Conservation (phyloP, 129 eudicot genomes). For the Pseudognaphalium luteoalbum region DNA sequence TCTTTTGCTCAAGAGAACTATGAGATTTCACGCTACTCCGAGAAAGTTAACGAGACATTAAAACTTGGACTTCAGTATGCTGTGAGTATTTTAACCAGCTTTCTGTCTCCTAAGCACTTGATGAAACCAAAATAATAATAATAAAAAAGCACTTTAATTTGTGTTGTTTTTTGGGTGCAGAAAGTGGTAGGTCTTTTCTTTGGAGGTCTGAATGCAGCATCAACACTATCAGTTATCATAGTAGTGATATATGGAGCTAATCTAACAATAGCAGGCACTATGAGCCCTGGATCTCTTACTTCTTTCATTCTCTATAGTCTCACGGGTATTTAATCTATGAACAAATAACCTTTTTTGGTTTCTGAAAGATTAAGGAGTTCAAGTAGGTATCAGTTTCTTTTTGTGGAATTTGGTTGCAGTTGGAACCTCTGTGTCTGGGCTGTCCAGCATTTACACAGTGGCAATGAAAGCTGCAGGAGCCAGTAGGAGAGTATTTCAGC, state of each 20-base stretch:
- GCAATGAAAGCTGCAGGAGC: slow-evolving; percentile 99
- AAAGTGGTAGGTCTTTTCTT: slow-evolving; percentile 76
- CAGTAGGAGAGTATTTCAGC: slow-evolving; percentile 91
- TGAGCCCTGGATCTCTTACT: slow-evolving; percentile 80
- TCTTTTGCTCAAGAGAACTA: slow-evolving; percentile 85
- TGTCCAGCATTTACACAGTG: slow-evolving; percentile 80
- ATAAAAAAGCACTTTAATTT: not conserved
- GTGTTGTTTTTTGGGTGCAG: slow-evolving; percentile 44
- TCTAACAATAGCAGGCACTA: slow-evolving; percentile 69
- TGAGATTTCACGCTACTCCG: slow-evolving; percentile 67
- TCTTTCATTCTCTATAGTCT: slow-evolving; percentile 96
- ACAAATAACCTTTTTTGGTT: not conserved
- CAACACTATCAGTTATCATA: slow-evolving; percentile 77
- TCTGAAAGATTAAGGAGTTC: slow-evolving; percentile 15
- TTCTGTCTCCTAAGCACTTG: not conserved
- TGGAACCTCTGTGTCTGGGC: slow-evolving; percentile 75
- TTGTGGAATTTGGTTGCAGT: slow-evolving; percentile 50
- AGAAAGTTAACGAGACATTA: slow-evolving; percentile 82
- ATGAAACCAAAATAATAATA: not conserved
- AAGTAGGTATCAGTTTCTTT: not conserved
- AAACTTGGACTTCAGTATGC: slow-evolving; percentile 88
- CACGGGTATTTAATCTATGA: slow-evolving; percentile 50
- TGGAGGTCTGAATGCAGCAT: slow-evolving; percentile 92
- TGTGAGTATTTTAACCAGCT: slow-evolving; percentile 47
- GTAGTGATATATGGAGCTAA: slow-evolving; percentile 90